Conservation (phyloP, 1,139 yeast genomes). For the Taphrina pruni region DNA sequence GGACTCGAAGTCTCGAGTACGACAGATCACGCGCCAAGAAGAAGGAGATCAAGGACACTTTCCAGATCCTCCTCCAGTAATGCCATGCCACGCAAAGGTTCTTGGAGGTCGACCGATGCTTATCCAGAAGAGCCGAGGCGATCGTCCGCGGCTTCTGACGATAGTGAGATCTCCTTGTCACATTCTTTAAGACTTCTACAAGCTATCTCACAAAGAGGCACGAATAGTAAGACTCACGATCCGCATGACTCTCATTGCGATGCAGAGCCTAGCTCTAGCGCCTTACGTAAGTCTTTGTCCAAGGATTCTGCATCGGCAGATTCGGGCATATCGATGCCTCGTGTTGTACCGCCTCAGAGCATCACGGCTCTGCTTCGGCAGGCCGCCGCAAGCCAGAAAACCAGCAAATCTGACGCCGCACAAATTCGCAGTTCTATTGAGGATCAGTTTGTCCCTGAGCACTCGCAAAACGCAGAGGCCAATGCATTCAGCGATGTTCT, state of each 20-base stretch:
- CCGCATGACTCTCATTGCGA: background rate
- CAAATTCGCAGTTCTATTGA: constrained; percentile 6
- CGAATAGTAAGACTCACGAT: background rate
- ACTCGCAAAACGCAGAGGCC: background rate
- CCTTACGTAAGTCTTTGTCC: background rate
- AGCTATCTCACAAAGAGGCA: constrained; percentile 3
- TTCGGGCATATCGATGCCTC: background rate
- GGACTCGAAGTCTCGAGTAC: no score
- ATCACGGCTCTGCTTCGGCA: background rate
- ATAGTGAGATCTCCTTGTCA: constrained; percentile 4
- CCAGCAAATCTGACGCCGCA: background rate
- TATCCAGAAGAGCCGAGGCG: background rate
- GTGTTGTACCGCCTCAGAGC: constrained; percentile 3
- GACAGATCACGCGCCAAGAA: background rate
- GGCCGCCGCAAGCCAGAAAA: constrained; percentile 5
- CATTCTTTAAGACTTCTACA: constrained; percentile 10
- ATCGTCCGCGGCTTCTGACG: background rate
- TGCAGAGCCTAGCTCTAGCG: background rate
- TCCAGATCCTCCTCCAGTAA: background rate
- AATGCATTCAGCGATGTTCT: constrained; percentile 4
- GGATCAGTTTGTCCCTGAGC: background rate
- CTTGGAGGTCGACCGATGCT: background rate
- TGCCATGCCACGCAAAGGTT: background rate
- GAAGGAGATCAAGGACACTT: background rate
- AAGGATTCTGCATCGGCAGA: background rate